A percentile compares a stretch with the other conserved stretches of the same genome.
phyloP scores from a whole-genome alignment of 106 monocot genomes.

The Narthecium ossifragum region DNA sequence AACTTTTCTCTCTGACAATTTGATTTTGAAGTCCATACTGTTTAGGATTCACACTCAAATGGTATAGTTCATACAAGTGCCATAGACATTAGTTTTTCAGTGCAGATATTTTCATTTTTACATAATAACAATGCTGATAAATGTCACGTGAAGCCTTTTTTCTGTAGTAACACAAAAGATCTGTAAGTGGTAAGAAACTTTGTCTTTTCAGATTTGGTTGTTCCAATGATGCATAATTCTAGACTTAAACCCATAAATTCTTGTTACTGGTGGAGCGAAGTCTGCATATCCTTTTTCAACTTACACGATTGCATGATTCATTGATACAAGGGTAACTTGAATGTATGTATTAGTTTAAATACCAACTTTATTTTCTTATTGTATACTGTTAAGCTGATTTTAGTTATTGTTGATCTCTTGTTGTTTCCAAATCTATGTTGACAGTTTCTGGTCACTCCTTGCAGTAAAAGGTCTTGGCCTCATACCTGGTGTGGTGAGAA shows the following conservation, averaged over 20 bases:
- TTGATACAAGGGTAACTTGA: background rate
- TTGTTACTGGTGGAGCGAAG: too few species aligned
- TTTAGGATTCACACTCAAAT: too few species aligned
- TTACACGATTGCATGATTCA: background rate
- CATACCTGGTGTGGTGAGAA: conserved; percentile 75
- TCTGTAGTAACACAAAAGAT: too few species aligned
- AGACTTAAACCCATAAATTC: too few species aligned
- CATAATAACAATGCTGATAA: background rate
- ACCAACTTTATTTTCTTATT: background rate
- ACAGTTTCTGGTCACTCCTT: conserved; percentile 13
- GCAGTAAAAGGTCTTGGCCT: conserved; percentile 89
- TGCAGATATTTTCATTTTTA: background rate
- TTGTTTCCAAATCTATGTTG: background rate
- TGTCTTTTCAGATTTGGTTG: too few species aligned
- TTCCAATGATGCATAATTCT: too few species aligned
- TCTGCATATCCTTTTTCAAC: too few species aligned
- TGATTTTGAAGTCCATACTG: background rate
- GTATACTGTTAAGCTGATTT: background rate
- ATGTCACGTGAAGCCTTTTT: too few species aligned
- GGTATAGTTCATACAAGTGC: background rate
- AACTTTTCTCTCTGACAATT: background rate
- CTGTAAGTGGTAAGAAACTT: too few species aligned
- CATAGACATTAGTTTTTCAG: background rate
- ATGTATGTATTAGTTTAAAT: background rate
- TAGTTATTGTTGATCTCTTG: background rate